These are phyloP conservation scores for Calonectria montana DNA, from an alignment of 2,329 filamentous ascomycete genomes.

Conservation along the genomic window DNA sequence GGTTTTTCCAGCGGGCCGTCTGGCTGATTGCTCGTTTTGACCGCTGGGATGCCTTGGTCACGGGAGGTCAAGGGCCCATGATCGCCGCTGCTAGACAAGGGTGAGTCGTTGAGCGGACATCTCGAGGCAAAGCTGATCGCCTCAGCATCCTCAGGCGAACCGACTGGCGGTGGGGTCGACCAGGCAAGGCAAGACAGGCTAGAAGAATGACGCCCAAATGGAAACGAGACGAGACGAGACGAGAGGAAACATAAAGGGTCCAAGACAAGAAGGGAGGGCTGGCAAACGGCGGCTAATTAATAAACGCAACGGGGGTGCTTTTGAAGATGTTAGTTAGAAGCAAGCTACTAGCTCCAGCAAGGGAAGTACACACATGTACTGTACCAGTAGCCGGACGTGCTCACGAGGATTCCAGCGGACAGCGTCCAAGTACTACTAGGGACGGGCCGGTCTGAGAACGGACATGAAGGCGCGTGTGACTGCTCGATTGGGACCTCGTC, in stretches of 20 bases:
- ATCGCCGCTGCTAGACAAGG: conserved; percentile 42
- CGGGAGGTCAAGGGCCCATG: conserved; percentile 40
- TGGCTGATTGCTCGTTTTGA: conserved; percentile 36
- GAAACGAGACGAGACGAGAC: conserved; percentile 19
- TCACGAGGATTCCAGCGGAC: conserved; percentile 17
- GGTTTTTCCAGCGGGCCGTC: conserved; percentile 23
- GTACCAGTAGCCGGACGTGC: neutral
- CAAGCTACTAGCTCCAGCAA: conserved; percentile 15
- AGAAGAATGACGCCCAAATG: conserved; percentile 11
- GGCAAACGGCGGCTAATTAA: conserved; percentile 36
- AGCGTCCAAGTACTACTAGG: conserved; percentile 38
- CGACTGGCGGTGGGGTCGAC: conserved; percentile 24
- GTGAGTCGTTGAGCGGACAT: conserved; percentile 24
- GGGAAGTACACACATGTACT: conserved; percentile 25
- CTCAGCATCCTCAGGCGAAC: conserved; percentile 25
- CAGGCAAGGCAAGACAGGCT: conserved; percentile 24
- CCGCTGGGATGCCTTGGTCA: conserved; percentile 40
- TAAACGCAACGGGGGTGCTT: conserved; percentile 25
- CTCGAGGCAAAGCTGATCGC: conserved; percentile 29
- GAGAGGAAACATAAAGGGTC: conserved; percentile 20
- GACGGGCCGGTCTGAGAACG: conserved; percentile 41
- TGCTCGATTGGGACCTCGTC: conserved; percentile 24
- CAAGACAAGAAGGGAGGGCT: conserved; percentile 20
- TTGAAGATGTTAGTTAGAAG: conserved; percentile 20
- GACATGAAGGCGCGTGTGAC: conserved; percentile 35